These are phyloP conservation scores for Aspergillus sp. DNA, from an alignment of 2,329 filamentous ascomycete genomes.

Conservation along the genomic window DNA sequence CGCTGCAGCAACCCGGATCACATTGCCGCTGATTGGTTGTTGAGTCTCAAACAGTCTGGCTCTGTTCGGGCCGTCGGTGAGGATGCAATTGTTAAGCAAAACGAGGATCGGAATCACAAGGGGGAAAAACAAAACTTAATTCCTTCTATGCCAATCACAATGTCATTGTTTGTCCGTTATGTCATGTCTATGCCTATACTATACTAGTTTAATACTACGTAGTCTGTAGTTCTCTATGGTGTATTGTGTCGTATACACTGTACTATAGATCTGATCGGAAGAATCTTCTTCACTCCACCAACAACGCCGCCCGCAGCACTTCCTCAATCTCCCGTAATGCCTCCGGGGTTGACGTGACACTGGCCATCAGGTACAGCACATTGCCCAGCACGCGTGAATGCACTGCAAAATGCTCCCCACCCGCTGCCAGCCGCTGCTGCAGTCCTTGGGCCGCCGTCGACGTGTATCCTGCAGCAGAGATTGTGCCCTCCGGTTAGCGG, in stretches of 20 bases:
- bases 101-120: neutral
- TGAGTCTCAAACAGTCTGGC: neutral
- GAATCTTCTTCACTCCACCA: slow-evolving; percentile 22
- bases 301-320: slow-evolving; percentile 40
- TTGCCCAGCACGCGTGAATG: slow-evolving; percentile 64
- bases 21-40: neutral
- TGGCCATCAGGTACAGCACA: slow-evolving; percentile 63
- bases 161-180: too few relatives aligned
- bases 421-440: slow-evolving; percentile 51
- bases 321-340: slow-evolving; percentile 45
- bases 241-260: too few relatives aligned
- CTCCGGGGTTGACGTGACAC: slow-evolving; percentile 51
- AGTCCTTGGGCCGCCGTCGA: slow-evolving; percentile 57
- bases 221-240: too few relatives aligned
- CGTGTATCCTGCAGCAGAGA: slow-evolving; percentile 50
- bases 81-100: neutral
- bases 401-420: slow-evolving; percentile 47
- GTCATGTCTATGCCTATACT: too few relatives aligned
- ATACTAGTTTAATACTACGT: too few relatives aligned
- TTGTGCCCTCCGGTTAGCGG: slow-evolving; percentile 10
- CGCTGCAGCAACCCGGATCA: neutral
- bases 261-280: neutral
- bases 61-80: slow-evolving; percentile 1
- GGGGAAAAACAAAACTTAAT: neutral
- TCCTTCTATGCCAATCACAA: neutral